A percentile compares a stretch with the other conserved stretches of the same genome.
Evolutionary conservation across 352 stramenopile genomes (phyloP).

Genomic region (Saprolegnia parasitica): DNA sequence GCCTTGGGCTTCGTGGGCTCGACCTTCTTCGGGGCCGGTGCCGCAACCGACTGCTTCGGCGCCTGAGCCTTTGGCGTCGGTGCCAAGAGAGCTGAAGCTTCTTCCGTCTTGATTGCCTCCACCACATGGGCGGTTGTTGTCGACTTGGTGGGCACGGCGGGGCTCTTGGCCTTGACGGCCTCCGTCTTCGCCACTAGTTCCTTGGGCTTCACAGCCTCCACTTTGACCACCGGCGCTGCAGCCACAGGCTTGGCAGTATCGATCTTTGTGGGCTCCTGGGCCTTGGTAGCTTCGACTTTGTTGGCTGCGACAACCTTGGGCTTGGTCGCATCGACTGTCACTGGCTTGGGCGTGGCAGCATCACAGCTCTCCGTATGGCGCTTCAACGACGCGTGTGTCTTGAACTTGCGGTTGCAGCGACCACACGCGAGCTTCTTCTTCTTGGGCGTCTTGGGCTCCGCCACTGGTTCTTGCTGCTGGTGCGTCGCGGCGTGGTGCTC

Average conservation of each 20-base stretch:
- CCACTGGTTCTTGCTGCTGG: not conserved
- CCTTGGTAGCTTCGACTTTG: not conserved
- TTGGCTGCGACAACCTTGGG: not conserved
- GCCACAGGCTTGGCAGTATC: too few relatives aligned
- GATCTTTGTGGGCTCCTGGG: too few relatives aligned
- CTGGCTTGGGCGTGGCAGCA: not conserved
- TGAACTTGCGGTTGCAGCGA: not conserved
- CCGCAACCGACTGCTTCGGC: too few relatives aligned
- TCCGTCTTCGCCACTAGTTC: too few relatives aligned
- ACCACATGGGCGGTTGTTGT: too few relatives aligned
- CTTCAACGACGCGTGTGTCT: conserved; percentile 1
- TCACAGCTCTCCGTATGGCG: not conserved
- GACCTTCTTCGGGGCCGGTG: too few relatives aligned
- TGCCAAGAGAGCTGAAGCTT: too few relatives aligned
- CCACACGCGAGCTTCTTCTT: not conserved
- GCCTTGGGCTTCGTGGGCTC: not conserved
- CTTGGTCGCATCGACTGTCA: not conserved
- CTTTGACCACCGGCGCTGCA: too few relatives aligned
- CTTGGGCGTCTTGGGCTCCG: not conserved
- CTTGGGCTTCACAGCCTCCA: too few relatives aligned
- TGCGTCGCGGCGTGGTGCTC: not conserved
- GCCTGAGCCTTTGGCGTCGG: not conserved
- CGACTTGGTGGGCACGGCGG: too few relatives aligned
- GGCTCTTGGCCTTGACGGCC: too few relatives aligned
- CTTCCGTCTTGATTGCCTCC: too few relatives aligned